Conservation (phyloP, 768 basidiomycete genomes). For the Lactarius sp. region DNA sequence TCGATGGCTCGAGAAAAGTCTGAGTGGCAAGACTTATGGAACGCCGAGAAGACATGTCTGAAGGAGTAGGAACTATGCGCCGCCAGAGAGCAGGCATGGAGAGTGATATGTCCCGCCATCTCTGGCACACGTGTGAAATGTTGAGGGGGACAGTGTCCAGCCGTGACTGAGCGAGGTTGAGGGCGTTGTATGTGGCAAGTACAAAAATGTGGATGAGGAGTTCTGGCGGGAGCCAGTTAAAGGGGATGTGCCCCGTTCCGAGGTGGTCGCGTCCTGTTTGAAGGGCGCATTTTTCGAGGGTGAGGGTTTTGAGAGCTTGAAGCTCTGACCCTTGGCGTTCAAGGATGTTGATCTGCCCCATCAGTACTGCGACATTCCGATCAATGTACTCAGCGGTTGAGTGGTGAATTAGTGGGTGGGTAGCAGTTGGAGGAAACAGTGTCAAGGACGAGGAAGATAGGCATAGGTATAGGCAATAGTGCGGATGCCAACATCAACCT, state of each 20-base stretch:
- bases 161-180: not conserved
- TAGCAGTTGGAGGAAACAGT: not conserved
- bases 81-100: conserved; percentile 20
- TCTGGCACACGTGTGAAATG: conserved; percentile 23
- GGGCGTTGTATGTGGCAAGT: not conserved
- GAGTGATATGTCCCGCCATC: conserved; percentile 21
- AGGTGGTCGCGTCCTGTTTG: conserved; percentile 3
- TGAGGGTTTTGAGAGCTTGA: conserved; percentile 12
- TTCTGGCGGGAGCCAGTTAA: conserved; percentile 22
- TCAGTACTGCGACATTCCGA: conserved; percentile 7
- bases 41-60: not conserved
- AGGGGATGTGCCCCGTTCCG: conserved; percentile 6
- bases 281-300: conserved; percentile 4
- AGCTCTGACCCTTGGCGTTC: conserved; percentile 13
- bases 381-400: not conserved
- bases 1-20: conserved; percentile 7
- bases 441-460: too few relatives aligned
- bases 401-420: not conserved
- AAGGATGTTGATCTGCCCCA: conserved; percentile 10
- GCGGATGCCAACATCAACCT: too few relatives aligned
- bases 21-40: conserved; percentile 3
- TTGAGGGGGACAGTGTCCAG: conserved; percentile 14
- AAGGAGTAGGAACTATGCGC: conserved; percentile 12
- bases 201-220: conserved; percentile 24
- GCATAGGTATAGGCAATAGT: too few relatives aligned